phyloP scores from a whole-genome alignment of 331 rosid genomes.

The Malus hybrid region DNA sequence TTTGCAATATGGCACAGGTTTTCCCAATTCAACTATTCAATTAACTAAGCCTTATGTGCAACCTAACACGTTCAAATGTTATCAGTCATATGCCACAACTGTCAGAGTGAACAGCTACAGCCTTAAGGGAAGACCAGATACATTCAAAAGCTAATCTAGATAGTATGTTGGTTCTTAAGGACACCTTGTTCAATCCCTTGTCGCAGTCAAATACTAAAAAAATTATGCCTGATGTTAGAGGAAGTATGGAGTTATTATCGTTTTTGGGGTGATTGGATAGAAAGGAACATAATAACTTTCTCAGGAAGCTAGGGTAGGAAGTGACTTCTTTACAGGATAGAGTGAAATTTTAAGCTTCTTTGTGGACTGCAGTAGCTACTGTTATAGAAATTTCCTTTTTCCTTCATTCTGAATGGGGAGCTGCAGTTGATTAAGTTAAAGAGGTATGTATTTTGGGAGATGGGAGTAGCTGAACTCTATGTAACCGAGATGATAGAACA shows the following conservation, averaged over 20 bases:
- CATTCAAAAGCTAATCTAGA: not conserved
- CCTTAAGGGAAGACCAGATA: not conserved
- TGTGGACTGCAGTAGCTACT: not conserved
- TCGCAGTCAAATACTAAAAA: not conserved
- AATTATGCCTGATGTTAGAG: not conserved
- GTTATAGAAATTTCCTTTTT: not conserved
- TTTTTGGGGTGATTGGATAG: not conserved
- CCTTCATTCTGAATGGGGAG: not conserved
- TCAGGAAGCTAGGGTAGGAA: not conserved
- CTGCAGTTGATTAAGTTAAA: not conserved
- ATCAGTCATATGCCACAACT: not conserved
- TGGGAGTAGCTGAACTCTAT: not conserved
- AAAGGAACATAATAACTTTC: not conserved
- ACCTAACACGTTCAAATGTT: not conserved
- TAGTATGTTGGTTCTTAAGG: not conserved
- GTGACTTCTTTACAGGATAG: not conserved
- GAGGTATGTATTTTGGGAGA: not conserved
- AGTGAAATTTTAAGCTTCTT: not conserved
- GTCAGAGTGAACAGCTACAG: not conserved
- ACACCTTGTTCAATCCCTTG: not conserved
- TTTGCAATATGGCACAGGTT: not conserved
- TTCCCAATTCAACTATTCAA: not conserved
- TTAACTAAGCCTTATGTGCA: not conserved
- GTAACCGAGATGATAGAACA: not conserved
- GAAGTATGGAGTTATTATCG: not conserved